These are phyloP conservation scores for Diplodia corticola DNA, from an alignment of 2,329 filamentous ascomycete genomes.

Conservation along the genomic window DNA sequence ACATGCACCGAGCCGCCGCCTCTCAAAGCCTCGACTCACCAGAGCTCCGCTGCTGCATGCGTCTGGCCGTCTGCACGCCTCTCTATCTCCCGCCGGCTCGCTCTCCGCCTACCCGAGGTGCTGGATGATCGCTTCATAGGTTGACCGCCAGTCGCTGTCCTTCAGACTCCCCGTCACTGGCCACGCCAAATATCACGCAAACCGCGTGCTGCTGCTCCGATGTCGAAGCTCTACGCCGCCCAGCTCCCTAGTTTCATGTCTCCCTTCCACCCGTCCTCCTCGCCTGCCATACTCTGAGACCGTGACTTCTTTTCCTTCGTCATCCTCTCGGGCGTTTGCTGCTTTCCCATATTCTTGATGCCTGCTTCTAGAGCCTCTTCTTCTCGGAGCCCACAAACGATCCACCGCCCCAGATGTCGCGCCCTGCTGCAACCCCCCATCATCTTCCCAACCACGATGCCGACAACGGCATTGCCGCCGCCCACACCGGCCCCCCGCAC, in stretches of 20 bases:
- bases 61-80: not conserved
- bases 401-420: not conserved
- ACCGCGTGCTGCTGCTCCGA: not conserved
- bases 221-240: not conserved
- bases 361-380: not conserved
- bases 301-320: not conserved
- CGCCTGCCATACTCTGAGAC: too few relatives aligned
- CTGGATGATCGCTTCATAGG: not conserved
- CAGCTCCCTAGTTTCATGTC: not conserved
- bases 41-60: not conserved
- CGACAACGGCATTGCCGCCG: not conserved
- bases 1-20: not conserved
- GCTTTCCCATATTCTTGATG: not conserved
- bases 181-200: not conserved
- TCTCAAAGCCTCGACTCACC: not conserved
- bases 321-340: not conserved
- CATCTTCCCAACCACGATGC: not conserved
- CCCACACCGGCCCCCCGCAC: not conserved
- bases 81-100: not conserved
- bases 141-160: slow-evolving; percentile 5
- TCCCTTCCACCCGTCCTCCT: not conserved
- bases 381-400: not conserved
- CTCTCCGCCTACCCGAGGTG: not conserved
- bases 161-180: too few relatives aligned
- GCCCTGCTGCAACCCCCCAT: not conserved